Evolutionary conservation across 768 basidiomycete species (phyloP), one percentile per base, ranked within the genome.

Genomic region (Trametopsis cervina): DNA sequence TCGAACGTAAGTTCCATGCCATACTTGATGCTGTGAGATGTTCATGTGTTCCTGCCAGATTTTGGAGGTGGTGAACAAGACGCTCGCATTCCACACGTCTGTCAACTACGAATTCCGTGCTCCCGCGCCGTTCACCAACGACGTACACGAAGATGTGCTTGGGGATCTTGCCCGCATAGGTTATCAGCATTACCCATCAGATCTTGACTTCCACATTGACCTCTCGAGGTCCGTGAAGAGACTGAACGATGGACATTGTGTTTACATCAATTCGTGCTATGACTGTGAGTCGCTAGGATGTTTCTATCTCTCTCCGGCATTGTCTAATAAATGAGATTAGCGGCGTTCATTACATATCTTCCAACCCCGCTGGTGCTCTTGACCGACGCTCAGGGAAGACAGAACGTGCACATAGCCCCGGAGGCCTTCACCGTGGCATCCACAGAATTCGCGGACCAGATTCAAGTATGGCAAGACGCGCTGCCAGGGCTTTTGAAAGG

Each of bases 51-150:
- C 5, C 44, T 7, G 20, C 12, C 21, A 81, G 79, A 72, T 76
- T 42, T 66, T 81, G 27, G 74, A 81, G 50, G 76, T 78, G 7
- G 65, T 80, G 38, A 80, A 69, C 55, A 79, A 76, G 57, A 77
- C 76, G 0, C 59, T 81, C 7, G 71, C 75, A 12, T 81, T 83
- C 57, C 80, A 81, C 56, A 77, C 79, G 0, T 81, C 80, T 2
- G 71, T 75, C 21, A 81, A 80, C 64, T 81, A 81, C 49, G 73
- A 80, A 60, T 68, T 76, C 37, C 64, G 66, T 44, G 79, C 80
- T 1, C 78, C 78, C 0, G 57, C 62, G 18, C 80, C 80, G 4
- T 81, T 77, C 56, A 58, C 68, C 9, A 52, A 64, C 2, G 77
- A 79, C 47, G 78, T 82, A 6, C 78, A 80, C 47, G 78, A 79